phyloP scores from a whole-genome alignment of 768 basidiomycete species.

The Suillus plorans region DNA sequence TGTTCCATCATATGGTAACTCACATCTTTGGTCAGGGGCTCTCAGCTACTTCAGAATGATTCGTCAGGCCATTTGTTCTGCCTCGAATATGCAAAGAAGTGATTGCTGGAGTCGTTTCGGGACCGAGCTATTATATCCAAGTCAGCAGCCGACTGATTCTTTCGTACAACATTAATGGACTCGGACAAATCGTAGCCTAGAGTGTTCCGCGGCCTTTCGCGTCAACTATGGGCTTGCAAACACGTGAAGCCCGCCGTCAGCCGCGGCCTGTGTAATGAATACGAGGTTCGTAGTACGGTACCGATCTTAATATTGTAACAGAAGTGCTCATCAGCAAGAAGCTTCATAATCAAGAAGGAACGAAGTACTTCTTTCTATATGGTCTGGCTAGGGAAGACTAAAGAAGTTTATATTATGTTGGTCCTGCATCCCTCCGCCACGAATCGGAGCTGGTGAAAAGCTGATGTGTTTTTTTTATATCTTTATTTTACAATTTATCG shows the following conservation, averaged over 20 bases:
- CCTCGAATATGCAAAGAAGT: neutral
- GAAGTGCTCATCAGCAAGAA: neutral
- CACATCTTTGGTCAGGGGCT: neutral
- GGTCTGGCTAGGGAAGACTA: no score
- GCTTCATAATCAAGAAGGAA: no score
- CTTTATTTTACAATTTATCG: no score
- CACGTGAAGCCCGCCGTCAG: neutral
- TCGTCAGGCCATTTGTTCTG: neutral
- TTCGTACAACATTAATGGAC: neutral
- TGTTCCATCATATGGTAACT: neutral
- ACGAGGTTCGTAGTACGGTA: neutral
- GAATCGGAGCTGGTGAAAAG: no score
- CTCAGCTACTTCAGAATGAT: neutral
- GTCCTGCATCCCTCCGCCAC: no score
- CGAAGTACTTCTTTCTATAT: no score
- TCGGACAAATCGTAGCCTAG: neutral
- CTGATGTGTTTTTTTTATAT: no score
- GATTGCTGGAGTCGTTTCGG: neutral
- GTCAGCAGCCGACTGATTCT: neutral
- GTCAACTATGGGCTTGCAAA: neutral
- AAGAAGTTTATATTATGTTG: no score
- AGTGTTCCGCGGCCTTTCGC: neutral
- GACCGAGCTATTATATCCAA: neutral
- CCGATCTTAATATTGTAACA: neutral
- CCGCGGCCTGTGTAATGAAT: neutral